Percentiles rank a stretch among this genome's conserved stretches.
These are phyloP conservation scores for Plantago rigida DNA, from an alignment of 305 asterid species.

Conservation along the genomic window DNA sequence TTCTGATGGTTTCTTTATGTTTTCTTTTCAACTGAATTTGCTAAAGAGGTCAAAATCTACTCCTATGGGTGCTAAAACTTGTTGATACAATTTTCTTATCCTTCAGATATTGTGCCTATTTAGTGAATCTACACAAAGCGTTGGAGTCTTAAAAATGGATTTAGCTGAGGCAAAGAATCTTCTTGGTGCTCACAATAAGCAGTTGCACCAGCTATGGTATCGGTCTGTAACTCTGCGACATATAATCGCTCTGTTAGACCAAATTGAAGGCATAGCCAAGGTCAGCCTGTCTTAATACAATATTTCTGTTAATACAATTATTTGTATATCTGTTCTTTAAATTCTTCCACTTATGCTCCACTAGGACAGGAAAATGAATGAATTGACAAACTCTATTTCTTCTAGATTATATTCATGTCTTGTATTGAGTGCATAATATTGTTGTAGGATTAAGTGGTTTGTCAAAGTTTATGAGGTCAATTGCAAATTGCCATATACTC, in stretches of 20 bases:
- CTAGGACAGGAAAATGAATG: neutral
- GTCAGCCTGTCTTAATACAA: slow-evolving; percentile 36
- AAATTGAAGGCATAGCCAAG: slow-evolving; percentile 96
- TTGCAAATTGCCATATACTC: neutral
- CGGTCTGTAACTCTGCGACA: slow-evolving; percentile 98
- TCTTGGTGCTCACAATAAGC: slow-evolving; percentile 90
- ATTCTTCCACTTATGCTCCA: neutral
- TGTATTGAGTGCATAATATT: neutral
- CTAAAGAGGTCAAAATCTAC: slow-evolving; percentile 18
- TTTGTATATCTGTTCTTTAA: slow-evolving; percentile 6
- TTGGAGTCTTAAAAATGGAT: slow-evolving; percentile 74
- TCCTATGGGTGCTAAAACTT: slow-evolving; percentile 11
- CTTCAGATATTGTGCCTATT: slow-evolving; percentile 90
- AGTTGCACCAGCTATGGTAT: slow-evolving; percentile 96
- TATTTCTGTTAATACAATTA: slow-evolving; percentile 19
- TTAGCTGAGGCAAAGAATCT: slow-evolving; percentile 76
- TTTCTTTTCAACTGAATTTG: slow-evolving; percentile 9
- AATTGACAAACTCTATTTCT: neutral
- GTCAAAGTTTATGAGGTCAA: neutral
- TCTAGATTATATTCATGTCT: too few species aligned
- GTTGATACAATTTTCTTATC: slow-evolving; percentile 16
- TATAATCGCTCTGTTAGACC: slow-evolving; percentile 86
- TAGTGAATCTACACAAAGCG: slow-evolving; percentile 90
- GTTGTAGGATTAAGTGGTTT: neutral
- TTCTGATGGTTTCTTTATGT: neutral